Conservation (phyloP, 345 rosid genomes). For the Cardiospermum halicacabum region DNA sequence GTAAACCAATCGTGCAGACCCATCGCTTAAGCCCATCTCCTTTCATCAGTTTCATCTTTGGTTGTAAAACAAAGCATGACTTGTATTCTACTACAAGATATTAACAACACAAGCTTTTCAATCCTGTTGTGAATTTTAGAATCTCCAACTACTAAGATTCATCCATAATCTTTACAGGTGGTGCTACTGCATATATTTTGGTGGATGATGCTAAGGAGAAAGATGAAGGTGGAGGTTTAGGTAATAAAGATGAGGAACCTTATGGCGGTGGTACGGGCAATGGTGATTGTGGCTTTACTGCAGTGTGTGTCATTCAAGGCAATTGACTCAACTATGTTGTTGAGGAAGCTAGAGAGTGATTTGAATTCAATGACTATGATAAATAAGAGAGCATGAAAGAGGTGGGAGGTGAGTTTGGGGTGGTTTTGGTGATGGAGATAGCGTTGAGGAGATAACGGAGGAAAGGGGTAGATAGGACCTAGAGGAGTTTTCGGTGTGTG, state of each 20-base stretch:
- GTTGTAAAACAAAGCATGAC: too few species aligned
- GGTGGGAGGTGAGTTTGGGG: constrained; percentile 79
- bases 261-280: constrained; percentile 60
- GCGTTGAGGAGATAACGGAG: constrained; percentile 81
- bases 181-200: constrained; percentile 6
- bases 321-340: constrained; percentile 72
- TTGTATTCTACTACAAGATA: too few species aligned
- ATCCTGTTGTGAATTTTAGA: too few species aligned
- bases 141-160: too few species aligned
- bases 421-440: constrained; percentile 70
- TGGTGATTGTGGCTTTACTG: constrained; percentile 84
- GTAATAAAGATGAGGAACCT: constrained; percentile 45
- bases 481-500: constrained; percentile 79
- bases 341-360: constrained; percentile 90
- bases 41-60: too few species aligned
- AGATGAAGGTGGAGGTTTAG: constrained; percentile 1
- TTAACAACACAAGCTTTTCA: too few species aligned
- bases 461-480: constrained; percentile 74
- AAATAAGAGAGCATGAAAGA: constrained; percentile 74
- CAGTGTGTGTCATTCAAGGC: constrained; percentile 72
- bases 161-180: too few species aligned
- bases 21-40: too few species aligned
- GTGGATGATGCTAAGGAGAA: neutral
- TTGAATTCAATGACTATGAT: constrained; percentile 46
- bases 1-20: too few species aligned